Conservation (phyloP, 176 grass and related monocot species). For the maize (Zea mays) region DNA sequence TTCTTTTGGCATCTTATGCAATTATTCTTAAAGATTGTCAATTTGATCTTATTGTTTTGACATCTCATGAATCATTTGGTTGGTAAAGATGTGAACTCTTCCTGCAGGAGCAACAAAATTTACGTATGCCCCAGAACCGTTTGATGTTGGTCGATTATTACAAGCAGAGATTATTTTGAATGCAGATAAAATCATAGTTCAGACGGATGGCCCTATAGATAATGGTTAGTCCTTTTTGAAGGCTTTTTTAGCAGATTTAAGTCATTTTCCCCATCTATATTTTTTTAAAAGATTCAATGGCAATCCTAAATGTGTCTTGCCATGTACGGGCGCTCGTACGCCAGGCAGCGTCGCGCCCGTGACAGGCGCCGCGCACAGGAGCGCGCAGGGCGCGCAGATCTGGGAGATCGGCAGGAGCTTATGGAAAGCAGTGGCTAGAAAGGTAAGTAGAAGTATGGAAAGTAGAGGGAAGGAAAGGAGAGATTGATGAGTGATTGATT, state of each 20-base stretch:
- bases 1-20: slow-evolving; percentile 1
- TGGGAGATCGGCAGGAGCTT: too few relatives aligned
- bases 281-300: slow-evolving; percentile 11
- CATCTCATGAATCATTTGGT: not conserved
- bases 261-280: not conserved
- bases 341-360: too few relatives aligned
- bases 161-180: slow-evolving; percentile 74
- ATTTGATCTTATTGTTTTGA: slow-evolving; percentile 8
- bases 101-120: slow-evolving; percentile 75
- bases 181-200: slow-evolving; percentile 47
- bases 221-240: slow-evolving; percentile 57
- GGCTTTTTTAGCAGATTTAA: slow-evolving; percentile 7
- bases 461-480: too few relatives aligned
- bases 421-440: too few relatives aligned
- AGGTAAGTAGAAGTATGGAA: too few relatives aligned
- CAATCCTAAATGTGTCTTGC: not conserved
- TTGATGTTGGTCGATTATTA: slow-evolving; percentile 83
- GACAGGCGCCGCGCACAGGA: too few relatives aligned
- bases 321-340: too few relatives aligned
- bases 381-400: too few relatives aligned
- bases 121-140: slow-evolving; percentile 90
- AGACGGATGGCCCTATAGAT: slow-evolving; percentile 71
- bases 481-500: too few relatives aligned
- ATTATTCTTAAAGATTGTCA: not conserved
- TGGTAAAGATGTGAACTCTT: slow-evolving; percentile 16